These are phyloP conservation scores for Trematosphaeria pertusa DNA, from an alignment of 2,329 filamentous ascomycete genomes.

Conservation along the genomic window DNA sequence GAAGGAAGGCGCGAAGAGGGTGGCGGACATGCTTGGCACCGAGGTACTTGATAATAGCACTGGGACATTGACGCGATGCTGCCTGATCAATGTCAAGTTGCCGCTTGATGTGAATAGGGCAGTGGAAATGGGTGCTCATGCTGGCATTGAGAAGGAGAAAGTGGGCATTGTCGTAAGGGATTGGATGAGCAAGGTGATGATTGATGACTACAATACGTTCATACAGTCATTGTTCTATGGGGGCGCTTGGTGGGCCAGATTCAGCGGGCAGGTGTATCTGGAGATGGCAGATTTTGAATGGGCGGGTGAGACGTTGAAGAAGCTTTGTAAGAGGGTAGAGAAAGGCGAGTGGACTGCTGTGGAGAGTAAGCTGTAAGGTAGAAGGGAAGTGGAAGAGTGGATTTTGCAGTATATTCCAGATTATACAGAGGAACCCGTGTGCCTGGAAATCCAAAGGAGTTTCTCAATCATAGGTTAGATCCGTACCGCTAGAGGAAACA, in stretches of 20 bases:
- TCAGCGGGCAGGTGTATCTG: constrained; percentile 87
- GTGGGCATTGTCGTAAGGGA: constrained; percentile 43
- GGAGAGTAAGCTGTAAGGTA: constrained; percentile 15
- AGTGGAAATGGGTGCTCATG: constrained; percentile 20
- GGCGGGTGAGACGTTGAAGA: constrained; percentile 65
- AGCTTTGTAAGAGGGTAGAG: constrained; percentile 61
- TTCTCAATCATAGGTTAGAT: no score
- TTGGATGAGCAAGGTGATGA: constrained; percentile 50
- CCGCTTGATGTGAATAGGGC: constrained; percentile 62
- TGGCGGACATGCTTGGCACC: constrained; percentile 71
- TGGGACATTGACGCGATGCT: constrained; percentile 69
- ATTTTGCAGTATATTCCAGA: background rate
- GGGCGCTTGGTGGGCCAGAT: constrained; percentile 70
- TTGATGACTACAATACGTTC: constrained; percentile 73
- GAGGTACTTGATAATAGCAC: constrained; percentile 72
- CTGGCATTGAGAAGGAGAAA: constrained; percentile 23
- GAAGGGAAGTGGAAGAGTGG: no score
- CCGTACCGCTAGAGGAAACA: no score
- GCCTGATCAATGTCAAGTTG: constrained; percentile 75
- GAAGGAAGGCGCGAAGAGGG: constrained; percentile 65
- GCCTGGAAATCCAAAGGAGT: no score
- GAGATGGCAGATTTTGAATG: constrained; percentile 79
- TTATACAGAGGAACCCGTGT: no score
- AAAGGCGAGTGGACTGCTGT: constrained; percentile 49
- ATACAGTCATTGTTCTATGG: constrained; percentile 69